Evolutionary conservation across 345 rosid genomes (phyloP), one percentile per base, ranked within the genome.

Genomic region (Eutrema heterophyllum): DNA sequence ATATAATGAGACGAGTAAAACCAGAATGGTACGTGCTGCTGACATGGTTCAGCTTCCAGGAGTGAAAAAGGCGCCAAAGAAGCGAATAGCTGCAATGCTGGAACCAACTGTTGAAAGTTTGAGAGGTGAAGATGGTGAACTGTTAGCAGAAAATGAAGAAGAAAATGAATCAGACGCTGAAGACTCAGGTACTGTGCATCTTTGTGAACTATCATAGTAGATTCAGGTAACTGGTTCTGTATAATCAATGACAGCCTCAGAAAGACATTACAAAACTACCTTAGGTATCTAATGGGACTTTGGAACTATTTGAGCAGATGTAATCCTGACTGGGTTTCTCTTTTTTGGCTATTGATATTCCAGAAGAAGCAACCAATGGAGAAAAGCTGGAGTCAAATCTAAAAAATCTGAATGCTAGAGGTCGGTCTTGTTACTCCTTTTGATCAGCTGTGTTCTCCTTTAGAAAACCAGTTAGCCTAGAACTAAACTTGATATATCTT

Each of bases 1-100:
- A 66, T 95, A 95, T 58, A 92, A 92, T 6, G 97, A 85, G 80
- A 77, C 63, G 43, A 88, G 81, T 83, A 91, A 87, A 77, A 77
- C 83, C 24, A 80, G 87, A 73, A 87, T 86, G 88, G 92, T 85
- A 40, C 97, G 93, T 53, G 86, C 91, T 71, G 97, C 99, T n/a
- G 97, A 95, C 81, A 75, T 92, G 78, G 88, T 88, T 32, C 71
- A 84, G 44, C 83, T 95, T 77, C 96, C 99, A 39, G 99, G 97
- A 61, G 58, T 83, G 36, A 95, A 88, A 59, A 94, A 90, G 83
- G 89, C 85, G 3, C 88, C 92, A 32, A 89, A 81, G 84, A 95
- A 90, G 82, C 89, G 88, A 27, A 82, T 88, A 69, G 92, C 90
- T 50, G 92, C 96, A 12, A 84, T 87, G 69, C 75, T 90, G 58